Evolutionary conservation across 2,329 filamentous ascomycete species (phyloP), one percentile per base, ranked within the genome.

Genomic region (Fonsecaea pugnacius): DNA sequence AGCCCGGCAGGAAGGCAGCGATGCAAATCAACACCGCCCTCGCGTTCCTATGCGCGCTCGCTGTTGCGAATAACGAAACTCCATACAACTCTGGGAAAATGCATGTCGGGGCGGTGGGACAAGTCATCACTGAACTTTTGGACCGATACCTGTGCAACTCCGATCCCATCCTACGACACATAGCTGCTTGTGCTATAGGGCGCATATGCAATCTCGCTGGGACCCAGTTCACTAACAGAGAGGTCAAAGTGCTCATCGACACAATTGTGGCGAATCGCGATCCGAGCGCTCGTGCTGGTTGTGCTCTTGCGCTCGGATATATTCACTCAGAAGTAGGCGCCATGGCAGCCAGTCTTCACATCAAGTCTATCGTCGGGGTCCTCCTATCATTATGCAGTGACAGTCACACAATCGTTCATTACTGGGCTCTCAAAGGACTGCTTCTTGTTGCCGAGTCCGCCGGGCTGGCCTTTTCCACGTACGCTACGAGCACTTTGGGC

Each of bases 361-460:
- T 99, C 57, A 98, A 98, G 80, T 97, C 92, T 1, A 97, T 99
- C 56, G 85, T 97, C n/a, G 91, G 94, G 18, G 96, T 99, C 43
- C 81, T 99, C n/a, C 96, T 98, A 90, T 98, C 95, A 7, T 84
- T 99, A 9, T 94, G 92, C 75, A 96, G 93, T 71, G 95, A 99
- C 73, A 91, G 94, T 21, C 95, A 99, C 75, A 93, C 95, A 0
- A 89, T 91, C 0, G 95, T 99, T 8, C 95, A 99, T 76, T 96
- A 94, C 74, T 98, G 93, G 92, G 94, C 96, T 2, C 81, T 99
- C 51, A 92, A 97, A 74, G 94, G 92, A 9, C 78, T 99, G 33
- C 89, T 91, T 1, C 84, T 91, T 58, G 92, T 96, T 12, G 91
- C 94, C 2, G 94, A 97, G 72, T 95, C 94, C 10, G 93, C 95